A percentile compares a stretch with the other conserved stretches of the same genome.
phyloP scores from a whole-genome alignment of 2,329 filamentous ascomycete species.

The Ophiostoma ips region DNA sequence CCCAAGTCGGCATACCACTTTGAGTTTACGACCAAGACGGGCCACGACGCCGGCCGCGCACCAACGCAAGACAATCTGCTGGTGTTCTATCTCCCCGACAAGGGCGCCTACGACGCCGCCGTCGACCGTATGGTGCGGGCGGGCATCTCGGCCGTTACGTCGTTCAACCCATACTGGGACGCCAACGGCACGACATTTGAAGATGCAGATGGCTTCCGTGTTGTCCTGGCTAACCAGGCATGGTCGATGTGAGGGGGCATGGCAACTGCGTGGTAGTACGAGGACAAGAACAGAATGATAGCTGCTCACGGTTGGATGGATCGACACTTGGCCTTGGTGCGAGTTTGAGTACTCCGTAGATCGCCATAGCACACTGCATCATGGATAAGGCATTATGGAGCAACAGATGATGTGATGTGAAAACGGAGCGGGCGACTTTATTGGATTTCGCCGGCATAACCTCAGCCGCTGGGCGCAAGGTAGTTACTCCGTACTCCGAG shows the following conservation, averaged over 20 bases:
- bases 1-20: conserved; percentile 24
- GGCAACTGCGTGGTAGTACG: too few relatives aligned
- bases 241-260: conserved; percentile 8
- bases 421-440: too few relatives aligned
- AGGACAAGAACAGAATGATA: too few relatives aligned
- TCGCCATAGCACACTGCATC: too few relatives aligned
- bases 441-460: too few relatives aligned
- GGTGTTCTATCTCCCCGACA: conserved; percentile 28
- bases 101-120: conserved; percentile 17
- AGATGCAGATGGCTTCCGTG: conserved; percentile 30
- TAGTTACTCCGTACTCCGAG: too few relatives aligned
- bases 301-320: too few relatives aligned
- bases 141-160: conserved; percentile 23
- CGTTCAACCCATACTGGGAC: conserved; percentile 32
- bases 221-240: conserved; percentile 25
- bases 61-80: conserved; percentile 30
- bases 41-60: conserved; percentile 22
- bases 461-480: too few relatives aligned
- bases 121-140: conserved; percentile 22
- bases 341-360: too few relatives aligned
- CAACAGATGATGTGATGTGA: too few relatives aligned
- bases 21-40: conserved; percentile 26
- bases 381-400: too few relatives aligned
- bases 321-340: too few relatives aligned
- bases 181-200: conserved; percentile 29